Evolutionary conservation across 225 moss, liverwort and hornwort genomes (phyloP).

Genomic region (Thuidium tamariscinum): DNA sequence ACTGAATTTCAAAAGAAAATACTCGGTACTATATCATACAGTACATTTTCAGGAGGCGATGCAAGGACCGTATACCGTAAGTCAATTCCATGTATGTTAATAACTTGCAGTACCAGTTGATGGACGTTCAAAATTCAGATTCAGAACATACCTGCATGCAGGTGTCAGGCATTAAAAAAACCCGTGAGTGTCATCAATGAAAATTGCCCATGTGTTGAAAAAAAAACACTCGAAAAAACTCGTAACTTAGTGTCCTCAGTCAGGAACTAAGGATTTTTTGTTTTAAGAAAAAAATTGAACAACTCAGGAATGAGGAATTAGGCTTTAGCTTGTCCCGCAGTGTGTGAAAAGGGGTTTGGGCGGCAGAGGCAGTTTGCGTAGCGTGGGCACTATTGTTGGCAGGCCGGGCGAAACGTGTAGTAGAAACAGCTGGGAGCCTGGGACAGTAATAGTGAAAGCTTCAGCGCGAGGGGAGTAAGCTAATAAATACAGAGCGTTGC

Average conservation of each 20-base stretch:
- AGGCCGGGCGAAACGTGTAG: not conserved
- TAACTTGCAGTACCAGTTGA: not conserved
- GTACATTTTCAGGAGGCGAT: not conserved
- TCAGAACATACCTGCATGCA: not conserved
- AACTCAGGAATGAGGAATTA: too few species aligned
- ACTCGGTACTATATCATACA: too few species aligned
- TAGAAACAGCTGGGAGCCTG: not conserved
- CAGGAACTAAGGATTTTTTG: not conserved
- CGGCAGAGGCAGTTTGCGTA: not conserved
- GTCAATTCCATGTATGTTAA: not conserved
- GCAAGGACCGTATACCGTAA: not conserved
- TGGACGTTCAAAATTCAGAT: not conserved
- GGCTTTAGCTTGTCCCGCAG: not conserved
- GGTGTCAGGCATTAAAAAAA: not conserved
- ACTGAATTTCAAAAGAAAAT: not conserved
- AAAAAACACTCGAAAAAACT: too few species aligned
- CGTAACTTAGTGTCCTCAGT: too few species aligned
- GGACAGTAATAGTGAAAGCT: not conserved
- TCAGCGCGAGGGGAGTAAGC: not conserved
- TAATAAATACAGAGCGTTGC: not conserved
- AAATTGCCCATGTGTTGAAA: too few species aligned
- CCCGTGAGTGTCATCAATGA: too few species aligned
- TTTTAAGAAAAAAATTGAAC: too few species aligned
- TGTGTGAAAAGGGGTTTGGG: not conserved
- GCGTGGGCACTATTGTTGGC: not conserved